Base-by-base conservation (phyloP, 78 protist genomes). In the slime mould (Dictyostelium discoideum) region DNA sequence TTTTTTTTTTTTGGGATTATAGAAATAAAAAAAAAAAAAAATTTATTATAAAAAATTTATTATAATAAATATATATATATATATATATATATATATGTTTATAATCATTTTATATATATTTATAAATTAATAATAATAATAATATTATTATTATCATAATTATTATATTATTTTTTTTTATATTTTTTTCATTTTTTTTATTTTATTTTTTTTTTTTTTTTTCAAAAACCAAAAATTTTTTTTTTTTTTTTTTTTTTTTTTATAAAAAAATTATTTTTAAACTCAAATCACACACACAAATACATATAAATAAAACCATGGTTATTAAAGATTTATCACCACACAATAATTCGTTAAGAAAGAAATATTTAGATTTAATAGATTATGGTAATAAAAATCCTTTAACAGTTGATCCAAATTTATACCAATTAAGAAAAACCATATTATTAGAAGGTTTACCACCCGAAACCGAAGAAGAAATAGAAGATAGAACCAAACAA, bases 311-410 rank as follows among this genome's bases (percentile, higher is more conserved):
- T 54, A 65, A 24, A 65, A 24, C 37, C n/a, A 65, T 65, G 74
- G 74, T 65, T 65, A 65, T 65, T 65, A 37, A 37, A 74, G 40
- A 74, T 74, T 54, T 54, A 54, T 54, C 65, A 16, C 65, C 67
- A 63, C 57, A 24, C 14, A 48, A 57, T 60, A 18, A 26, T 29
- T 20, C 37, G 69, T 44, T 86, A 16, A 78, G 92, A 48, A 78
- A 88, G 67, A 88, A 80, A 29, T 88, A 88, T 67, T 9, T 42
- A 4, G 93, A 88, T 26, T 20, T 88, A 5, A 44, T 88, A 42
- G 82, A 88, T 6, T 80, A 88, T 67, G 93, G 93, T 9, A 88
- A 88, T 44, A 18, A 78, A 42, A 85, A 88, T 44, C 86, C 93
- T 22, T 63, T 78, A 13, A 88, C 93, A 40, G 50, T 78, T 22